Conservation (phyloP, 164 flowering plant genomes). For the Liriodendron chinense region DNA sequence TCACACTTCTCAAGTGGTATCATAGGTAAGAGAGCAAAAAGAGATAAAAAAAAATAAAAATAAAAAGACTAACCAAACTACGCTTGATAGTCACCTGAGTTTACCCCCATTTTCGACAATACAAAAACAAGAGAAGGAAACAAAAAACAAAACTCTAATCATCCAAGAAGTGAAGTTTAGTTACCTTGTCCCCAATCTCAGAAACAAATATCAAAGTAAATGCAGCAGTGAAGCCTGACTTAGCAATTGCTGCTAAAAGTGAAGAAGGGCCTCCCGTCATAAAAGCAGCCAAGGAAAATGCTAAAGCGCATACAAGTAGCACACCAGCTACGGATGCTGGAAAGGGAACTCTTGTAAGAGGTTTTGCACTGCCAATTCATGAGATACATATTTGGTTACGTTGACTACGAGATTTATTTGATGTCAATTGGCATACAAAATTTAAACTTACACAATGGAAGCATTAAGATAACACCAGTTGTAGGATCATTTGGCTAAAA, state of each 20-base stretch:
- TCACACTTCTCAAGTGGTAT: too few relatives aligned
- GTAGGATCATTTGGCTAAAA: neutral
- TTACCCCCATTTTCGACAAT: neutral
- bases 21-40: too few relatives aligned
- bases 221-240: slow-evolving; percentile 98
- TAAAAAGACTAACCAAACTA: neutral
- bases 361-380: slow-evolving; percentile 50
- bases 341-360: slow-evolving; percentile 51
- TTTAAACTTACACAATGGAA: neutral
- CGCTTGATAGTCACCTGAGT: neutral
- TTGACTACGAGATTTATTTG: too few relatives aligned
- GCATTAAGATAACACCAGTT: neutral
- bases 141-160: neutral
- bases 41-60: too few relatives aligned
- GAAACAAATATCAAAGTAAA: slow-evolving; percentile 92
- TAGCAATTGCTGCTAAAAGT: slow-evolving; percentile 72
- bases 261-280: slow-evolving; percentile 72
- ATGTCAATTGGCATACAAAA: neutral
- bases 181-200: slow-evolving; percentile 98
- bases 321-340: slow-evolving; percentile 60
- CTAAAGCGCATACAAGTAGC: slow-evolving; percentile 63
- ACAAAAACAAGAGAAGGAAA: neutral
- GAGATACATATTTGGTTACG: slow-evolving; percentile 9
- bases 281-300: slow-evolving; percentile 59
- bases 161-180: slow-evolving; percentile 1